Evolutionary conservation across 2,329 filamentous ascomycete species (phyloP), one percentile per base, ranked within the genome.

Genomic region (Neodidymelliopsis sp.): DNA sequence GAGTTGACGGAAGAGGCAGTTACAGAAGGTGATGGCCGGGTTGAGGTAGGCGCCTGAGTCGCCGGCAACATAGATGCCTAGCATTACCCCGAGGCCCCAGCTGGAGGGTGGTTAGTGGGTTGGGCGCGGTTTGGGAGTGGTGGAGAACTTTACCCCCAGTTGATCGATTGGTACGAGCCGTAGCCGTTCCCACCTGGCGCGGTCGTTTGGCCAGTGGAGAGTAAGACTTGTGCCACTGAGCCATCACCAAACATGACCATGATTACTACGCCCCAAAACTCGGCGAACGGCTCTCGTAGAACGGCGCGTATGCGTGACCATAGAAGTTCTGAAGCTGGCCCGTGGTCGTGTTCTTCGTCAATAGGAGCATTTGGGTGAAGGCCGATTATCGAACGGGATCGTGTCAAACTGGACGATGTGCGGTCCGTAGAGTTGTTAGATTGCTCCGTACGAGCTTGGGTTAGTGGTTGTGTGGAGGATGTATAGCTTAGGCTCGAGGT

Each of bases 1-100:
- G 20, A 88, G 80, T 43, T 83, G 81, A 43, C 87, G 84, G 68
- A 82, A 88, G 36, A 90, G 71, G 63, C 87, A 89, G 71, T 85
- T 87, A 51, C 82, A 79, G 20, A 90, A 78, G 1, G 87, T 89
- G 12, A 90, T 81, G n/a, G 85, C 87, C 0, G 87, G 72, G 40
- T 78, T 77, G 10, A 90, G 76, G 63, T 89, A 87, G 1, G 82
- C 85, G 6, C 86, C 87, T 3, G 82, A 85, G 59, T 87, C 85
- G 40, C 81, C 81, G 5, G 77, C 77, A n/a, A 82, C 79, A 60
- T 89, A 89, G 29, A 89, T 81, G 4, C 86, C 73, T 2, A 75
- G 61, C 72, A 75, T 73, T 4, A 73, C 65, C 2, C 70, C 69
- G 6, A 74, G 41, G 2, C 62, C 67, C 67, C 73, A 76, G 27